Evolutionary conservation across 306 rosid genomes (phyloP), one percentile per base, ranked within the genome.

Genomic region (Malus fusca): DNA sequence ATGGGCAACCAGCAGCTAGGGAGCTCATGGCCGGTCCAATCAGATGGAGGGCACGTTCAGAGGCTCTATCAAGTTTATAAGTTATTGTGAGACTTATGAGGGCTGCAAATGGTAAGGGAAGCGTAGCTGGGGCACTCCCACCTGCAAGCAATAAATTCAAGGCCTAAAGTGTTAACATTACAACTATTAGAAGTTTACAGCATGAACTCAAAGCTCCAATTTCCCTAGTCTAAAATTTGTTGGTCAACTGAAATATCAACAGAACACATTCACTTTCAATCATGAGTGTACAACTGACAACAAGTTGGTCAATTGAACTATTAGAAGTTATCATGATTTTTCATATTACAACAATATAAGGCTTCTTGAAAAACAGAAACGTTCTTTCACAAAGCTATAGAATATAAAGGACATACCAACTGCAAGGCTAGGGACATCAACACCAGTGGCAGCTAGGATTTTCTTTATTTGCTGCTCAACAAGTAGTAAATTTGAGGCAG

Each of bases 101-200:
- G 77, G 93, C 98, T 71, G 98, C 98, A 89, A 95, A 88, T 56
- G 98, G 98, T 86, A 95, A 82, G 84, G 97, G 98, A 85, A 95
- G 95, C 23, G 85, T 85, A 43, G 92, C 84, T 58, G 86, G 96
- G 77, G 92, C 82, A 35, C 80, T 86, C 76, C 89, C 97, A 80
- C 93, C 98, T 95, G 91, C 82, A 84, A 80, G 59, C 40, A 87
- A 18, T 22, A 66, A 75, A 48, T 70, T 75, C 4, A 33, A 73
- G 65, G 67, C 77, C 48, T 25, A 80, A 17, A 43, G 51, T 75
- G 79, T 83, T 76, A 85, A 71, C 19, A 23, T 68, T 26, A 58
- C 51, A 13, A 66, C 44, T 61, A 23, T 68, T 37, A 75, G 48
- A 60, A 80, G 40, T 25, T 19, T 55, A 43, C 69, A 63, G 53